A percentile compares a stretch with the other conserved stretches of the same genome.
Conservation (phyloP, 2,329 filamentous ascomycete species). For the Penicillium sp. region DNA sequence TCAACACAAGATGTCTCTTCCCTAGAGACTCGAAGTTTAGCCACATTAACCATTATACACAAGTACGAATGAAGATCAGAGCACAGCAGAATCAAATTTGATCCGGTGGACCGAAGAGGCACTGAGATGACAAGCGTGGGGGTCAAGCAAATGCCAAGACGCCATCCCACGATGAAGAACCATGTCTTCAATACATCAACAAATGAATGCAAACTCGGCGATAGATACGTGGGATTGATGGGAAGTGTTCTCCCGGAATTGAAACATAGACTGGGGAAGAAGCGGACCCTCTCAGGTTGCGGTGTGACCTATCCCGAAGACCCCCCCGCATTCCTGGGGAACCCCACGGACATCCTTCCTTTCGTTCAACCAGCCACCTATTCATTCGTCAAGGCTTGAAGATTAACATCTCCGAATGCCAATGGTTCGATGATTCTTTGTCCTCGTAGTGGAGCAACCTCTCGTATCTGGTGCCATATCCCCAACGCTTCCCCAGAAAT, state of each 20-base stretch:
- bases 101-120: background rate
- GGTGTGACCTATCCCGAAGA: background rate
- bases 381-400: background rate
- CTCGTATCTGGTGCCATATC: conserved; percentile 15
- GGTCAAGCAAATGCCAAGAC: conserved; percentile 3
- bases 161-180: background rate
- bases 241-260: background rate
- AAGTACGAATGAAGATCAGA: background rate
- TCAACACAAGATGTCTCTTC: no score
- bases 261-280: background rate
- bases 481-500: conserved; percentile 22
- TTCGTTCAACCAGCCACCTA: background rate
- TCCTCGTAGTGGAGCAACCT: background rate
- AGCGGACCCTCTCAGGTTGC: background rate
- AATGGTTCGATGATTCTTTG: background rate
- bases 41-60: no score
- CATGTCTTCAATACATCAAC: background rate
- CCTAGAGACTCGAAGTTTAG: no score
- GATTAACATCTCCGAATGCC: background rate
- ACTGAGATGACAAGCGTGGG: background rate
- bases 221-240: no score
- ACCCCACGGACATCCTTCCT: background rate
- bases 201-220: no score
- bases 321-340: background rate
- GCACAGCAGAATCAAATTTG: background rate